Evolutionary conservation across 371 early-diverging fungal genomes (phyloP).

Genomic region (Basidiobolus heterosporus): DNA sequence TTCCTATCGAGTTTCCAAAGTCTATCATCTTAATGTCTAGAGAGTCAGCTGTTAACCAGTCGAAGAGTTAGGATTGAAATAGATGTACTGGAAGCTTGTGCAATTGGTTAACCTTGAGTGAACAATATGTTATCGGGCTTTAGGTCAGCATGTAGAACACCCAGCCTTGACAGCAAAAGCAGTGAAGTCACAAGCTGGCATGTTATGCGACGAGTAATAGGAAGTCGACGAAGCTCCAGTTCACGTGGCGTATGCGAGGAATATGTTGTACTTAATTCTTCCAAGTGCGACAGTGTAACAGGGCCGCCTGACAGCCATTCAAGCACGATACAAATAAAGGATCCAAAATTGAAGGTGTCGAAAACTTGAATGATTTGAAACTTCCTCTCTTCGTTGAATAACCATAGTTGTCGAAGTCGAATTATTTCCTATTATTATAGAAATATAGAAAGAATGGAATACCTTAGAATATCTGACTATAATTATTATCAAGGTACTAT

Average conservation of each 20-base stretch:
- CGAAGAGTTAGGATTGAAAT: no score
- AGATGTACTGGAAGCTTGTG: not conserved
- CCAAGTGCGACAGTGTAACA: not conserved
- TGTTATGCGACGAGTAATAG: not conserved
- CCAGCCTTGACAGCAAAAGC: conserved; percentile 1
- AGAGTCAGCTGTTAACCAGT: no score
- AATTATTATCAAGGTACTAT: no score
- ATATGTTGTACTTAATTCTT: no score
- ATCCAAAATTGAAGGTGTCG: conserved; percentile 1
- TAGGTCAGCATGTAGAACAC: conserved; percentile 2
- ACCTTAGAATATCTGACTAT: no score
- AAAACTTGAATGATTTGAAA: not conserved
- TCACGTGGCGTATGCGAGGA: no score
- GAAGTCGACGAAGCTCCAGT: not conserved
- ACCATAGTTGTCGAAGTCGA: conserved; percentile 1
- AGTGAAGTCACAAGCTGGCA: conserved; percentile 3
- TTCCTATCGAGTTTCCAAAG: conserved; percentile 4
- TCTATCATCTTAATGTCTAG: not conserved
- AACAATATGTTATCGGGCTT: conserved; percentile 3
- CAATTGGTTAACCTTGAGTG: not conserved
- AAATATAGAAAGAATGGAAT: no score
- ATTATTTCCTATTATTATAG: conserved; percentile 1
- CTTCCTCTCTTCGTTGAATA: not conserved
- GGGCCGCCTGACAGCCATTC: conserved; percentile 3
- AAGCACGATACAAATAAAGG: conserved; percentile 3